phyloP scores from a whole-genome alignment of 2,329 filamentous ascomycete genomes.

The Penicillium brasilianum region DNA sequence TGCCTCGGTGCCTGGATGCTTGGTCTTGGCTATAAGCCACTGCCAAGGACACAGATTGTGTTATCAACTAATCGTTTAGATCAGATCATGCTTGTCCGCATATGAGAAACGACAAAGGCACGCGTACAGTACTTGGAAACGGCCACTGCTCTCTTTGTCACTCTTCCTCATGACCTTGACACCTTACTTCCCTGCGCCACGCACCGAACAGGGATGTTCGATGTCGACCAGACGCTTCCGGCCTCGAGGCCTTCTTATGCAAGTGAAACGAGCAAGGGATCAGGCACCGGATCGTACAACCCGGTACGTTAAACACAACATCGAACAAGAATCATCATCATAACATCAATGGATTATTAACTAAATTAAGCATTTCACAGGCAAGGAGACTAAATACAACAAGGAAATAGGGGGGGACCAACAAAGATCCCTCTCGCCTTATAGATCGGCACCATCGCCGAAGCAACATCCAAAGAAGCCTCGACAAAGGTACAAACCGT shows the following conservation, averaged over 20 bases:
- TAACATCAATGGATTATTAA: constrained; percentile 11
- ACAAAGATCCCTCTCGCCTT: background rate
- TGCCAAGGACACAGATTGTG: background rate
- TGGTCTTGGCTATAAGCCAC: background rate
- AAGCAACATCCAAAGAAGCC: background rate
- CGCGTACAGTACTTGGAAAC: background rate
- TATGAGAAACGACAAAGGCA: background rate
- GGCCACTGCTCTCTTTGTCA: background rate
- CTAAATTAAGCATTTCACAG: constrained; percentile 7
- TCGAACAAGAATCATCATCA: background rate
- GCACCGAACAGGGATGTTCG: background rate
- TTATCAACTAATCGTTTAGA: background rate
- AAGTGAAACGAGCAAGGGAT: background rate
- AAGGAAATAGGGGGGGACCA: constrained; percentile 5
- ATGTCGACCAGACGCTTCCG: background rate
- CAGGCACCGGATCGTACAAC: background rate
- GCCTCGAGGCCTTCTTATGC: background rate
- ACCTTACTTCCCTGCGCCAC: background rate
- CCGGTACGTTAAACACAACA: background rate
- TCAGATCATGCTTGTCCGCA: background rate
- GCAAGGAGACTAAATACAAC: constrained; percentile 13
- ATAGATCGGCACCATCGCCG: background rate
- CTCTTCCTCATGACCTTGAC: background rate
- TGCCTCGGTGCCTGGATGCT: background rate
- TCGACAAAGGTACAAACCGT: constrained; percentile 3